Conservation (phyloP, 2,329 filamentous ascomycete genomes). For the Plenodomus biglobosus region DNA sequence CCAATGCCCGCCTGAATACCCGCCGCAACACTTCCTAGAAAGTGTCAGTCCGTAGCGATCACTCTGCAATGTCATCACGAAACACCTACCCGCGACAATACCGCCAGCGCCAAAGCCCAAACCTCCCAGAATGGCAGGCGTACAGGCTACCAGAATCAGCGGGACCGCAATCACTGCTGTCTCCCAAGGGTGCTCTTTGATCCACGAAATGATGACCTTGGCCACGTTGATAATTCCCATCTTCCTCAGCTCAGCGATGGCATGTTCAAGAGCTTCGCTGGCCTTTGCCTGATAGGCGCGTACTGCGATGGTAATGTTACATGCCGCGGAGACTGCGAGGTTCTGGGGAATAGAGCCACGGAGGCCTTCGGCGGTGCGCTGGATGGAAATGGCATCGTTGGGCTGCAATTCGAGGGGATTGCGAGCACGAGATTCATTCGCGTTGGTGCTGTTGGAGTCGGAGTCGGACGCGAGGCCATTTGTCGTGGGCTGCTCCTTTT, state of each 20-base stretch:
- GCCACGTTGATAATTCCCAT: background rate
- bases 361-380: background rate
- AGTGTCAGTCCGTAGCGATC: no score
- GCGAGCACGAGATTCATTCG: no score
- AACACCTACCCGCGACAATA: background rate
- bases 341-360: background rate
- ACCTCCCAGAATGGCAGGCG: constrained; percentile 1
- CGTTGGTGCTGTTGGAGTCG: background rate
- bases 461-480: no score
- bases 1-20: constrained; percentile 24
- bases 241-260: background rate
- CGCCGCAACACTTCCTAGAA: constrained; percentile 30
- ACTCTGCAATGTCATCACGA: no score
- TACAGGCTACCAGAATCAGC: constrained; percentile 2
- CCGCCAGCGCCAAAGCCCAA: constrained; percentile 6
- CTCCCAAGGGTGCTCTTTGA: constrained; percentile 7
- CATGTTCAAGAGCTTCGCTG: background rate
- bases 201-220: constrained; percentile 3
- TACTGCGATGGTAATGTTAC: background rate
- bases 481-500: no score
- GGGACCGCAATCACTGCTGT: constrained; percentile 5
- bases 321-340: background rate
- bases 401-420: no score
- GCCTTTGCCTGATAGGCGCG: background rate
- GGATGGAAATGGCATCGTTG: no score